Base-by-base conservation (phyloP, 371 early-diverging fungal species). In the Basidiobolus meristosporus region DNA sequence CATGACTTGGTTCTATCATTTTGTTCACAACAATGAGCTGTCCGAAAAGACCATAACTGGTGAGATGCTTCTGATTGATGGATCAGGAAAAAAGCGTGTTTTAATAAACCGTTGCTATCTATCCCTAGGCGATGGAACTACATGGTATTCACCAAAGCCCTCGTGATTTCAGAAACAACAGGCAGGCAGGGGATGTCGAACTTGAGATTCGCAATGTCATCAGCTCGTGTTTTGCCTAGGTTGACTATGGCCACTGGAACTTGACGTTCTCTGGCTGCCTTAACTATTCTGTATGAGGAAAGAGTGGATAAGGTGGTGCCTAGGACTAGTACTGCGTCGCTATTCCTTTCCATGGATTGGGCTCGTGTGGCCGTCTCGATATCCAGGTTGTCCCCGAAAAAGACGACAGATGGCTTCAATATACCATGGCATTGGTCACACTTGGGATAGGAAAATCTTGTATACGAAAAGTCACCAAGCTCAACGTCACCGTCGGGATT, bases 401-500 rank as follows among this genome's bases (percentile, higher is more conserved):
- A 88, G 10, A 88, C 75, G 3, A 89, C 85, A 3, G 63, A 65
- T 10, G 76, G 77, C 48, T 78, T 80, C 48, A 68, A 68, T n/a
- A 63, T 45, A 26, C 66, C 63, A 14, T 57, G 48, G 46, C 93
- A 92, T 4, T 43, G 33, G 2, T 35, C 39, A 45, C 93, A 92
- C 2, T 54, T 52, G 4, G 88, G 85, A 20, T 84, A 81, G 26
- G 61, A 48, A 43, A 88, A 90, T 19, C 60, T 57, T 53, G 48
- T 79, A 87, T 5, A 63, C 41, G 12, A 45, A 48, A 7, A 50
- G 1, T 43, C 43, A 7, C 73, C 67, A 39, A 81, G 48, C 14
- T 87, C 83, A 0, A 81, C 75, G 54, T 92, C 90, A 21, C 90
- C 90, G 52, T 92, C 93, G 6, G 93, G 90, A 36, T 79, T 77